A percentile compares a stretch with the other conserved stretches of the same genome.
Evolutionary conservation across 495 filamentous ascomycete species (phyloP).

Genomic region (Evernia prunastri): DNA sequence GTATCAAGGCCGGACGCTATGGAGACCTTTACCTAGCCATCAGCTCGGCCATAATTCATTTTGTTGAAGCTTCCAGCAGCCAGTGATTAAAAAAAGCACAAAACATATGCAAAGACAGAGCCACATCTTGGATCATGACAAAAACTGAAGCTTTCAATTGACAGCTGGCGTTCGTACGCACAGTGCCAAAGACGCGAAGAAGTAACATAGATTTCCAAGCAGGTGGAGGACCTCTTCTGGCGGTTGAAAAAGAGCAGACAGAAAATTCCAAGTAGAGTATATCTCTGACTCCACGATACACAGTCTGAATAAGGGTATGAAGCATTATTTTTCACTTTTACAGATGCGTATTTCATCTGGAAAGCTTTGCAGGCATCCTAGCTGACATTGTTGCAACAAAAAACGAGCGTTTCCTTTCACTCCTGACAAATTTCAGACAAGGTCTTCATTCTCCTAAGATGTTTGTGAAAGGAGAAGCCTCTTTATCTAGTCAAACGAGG

Average conservation of each 20-base stretch:
- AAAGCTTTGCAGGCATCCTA: background rate
- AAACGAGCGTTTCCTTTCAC: background rate
- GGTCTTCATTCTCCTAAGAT: too few species aligned
- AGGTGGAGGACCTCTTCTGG: background rate
- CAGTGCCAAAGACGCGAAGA: background rate
- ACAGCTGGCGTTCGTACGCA: background rate
- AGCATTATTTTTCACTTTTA: background rate
- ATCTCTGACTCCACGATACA: background rate
- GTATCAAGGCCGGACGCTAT: background rate
- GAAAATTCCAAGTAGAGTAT: background rate
- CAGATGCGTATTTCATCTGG: background rate
- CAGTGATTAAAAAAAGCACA: background rate
- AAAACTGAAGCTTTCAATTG: background rate
- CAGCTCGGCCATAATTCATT: background rate
- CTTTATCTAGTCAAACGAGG: background rate
- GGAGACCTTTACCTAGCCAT: background rate
- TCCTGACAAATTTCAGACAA: background rate
- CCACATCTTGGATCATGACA: background rate
- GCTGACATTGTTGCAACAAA: background rate
- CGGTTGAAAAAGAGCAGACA: background rate
- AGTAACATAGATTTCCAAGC: background rate
- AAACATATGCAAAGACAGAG: background rate
- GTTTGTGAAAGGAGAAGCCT: background rate
- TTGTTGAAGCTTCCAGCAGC: background rate
- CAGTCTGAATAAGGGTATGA: background rate